A percentile compares a stretch with the other conserved stretches of the same genome.
These are phyloP conservation scores for Neolecta irregularis DNA, from an alignment of 1,139 yeast species.

Conservation along the genomic window DNA sequence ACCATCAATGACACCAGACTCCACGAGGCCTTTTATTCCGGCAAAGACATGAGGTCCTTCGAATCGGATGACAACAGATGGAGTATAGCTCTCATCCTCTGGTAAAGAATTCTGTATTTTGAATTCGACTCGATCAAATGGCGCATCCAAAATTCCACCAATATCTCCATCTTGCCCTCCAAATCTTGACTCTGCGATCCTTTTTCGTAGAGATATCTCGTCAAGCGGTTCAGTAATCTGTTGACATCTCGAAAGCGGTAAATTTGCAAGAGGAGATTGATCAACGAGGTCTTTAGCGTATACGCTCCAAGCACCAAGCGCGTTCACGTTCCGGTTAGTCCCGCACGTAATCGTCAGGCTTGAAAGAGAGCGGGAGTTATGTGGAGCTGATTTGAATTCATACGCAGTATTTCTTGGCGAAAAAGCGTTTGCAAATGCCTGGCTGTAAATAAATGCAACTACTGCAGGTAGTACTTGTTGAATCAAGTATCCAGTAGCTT, in stretches of 20 bases:
- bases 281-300: conserved; percentile 56
- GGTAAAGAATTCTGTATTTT: too few species aligned
- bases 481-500: neutral
- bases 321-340: neutral
- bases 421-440: neutral
- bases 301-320: conserved; percentile 35
- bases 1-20: conserved; percentile 37
- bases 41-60: conserved; percentile 67
- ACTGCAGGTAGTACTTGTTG: neutral
- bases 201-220: conserved; percentile 3
- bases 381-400: neutral
- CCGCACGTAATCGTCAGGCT: neutral
- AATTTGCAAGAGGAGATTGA: conserved; percentile 37
- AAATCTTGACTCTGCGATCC: conserved; percentile 7
- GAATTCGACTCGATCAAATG: conserved; percentile 35
- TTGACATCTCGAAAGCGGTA: conserved; percentile 3
- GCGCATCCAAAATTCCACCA: conserved; percentile 33
- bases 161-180: conserved; percentile 19
- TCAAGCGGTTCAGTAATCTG: neutral
- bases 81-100: conserved; percentile 15
- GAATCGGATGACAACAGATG: conserved; percentile 35
- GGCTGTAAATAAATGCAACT: neutral
- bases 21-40: conserved; percentile 64
- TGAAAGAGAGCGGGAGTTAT: neutral
- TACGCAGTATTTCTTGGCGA: neutral